phyloP scores from a whole-genome alignment of 2,329 filamentous ascomycete species.

The Rhynchosporium agropyri region DNA sequence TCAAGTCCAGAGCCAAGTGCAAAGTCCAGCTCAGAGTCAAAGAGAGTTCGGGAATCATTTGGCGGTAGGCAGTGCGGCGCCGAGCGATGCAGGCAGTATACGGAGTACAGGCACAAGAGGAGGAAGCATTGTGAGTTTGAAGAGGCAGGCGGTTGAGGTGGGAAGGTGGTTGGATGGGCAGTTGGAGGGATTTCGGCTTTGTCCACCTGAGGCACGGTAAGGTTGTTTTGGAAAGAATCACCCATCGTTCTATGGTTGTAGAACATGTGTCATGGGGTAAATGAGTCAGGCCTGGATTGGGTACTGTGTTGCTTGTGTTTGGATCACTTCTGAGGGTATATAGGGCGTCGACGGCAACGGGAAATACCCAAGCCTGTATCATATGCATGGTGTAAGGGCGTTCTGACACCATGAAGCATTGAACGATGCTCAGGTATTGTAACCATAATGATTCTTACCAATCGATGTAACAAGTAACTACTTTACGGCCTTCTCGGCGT shows the following conservation, averaged over 20 bases:
- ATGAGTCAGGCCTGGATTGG: background rate
- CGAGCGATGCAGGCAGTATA: slow-evolving; percentile 39
- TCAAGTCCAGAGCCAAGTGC: too few relatives aligned
- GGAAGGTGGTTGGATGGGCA: slow-evolving; percentile 63
- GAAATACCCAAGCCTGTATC: slow-evolving; percentile 6
- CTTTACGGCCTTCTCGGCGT: background rate
- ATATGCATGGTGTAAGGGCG: slow-evolving; percentile 19
- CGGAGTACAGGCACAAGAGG: slow-evolving; percentile 43
- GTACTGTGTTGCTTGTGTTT: background rate
- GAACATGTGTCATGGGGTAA: background rate
- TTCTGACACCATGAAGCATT: slow-evolving; percentile 18
- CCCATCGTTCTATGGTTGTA: background rate
- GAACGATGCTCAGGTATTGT: slow-evolving; percentile 4
- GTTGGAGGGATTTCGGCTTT: slow-evolving; percentile 48
- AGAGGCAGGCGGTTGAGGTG: slow-evolving; percentile 61
- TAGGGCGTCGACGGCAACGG: background rate
- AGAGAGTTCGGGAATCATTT: slow-evolving; percentile 13
- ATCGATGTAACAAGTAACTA: background rate
- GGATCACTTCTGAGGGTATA: background rate
- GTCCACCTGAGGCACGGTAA: slow-evolving; percentile 34
- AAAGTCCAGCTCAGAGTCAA: background rate
- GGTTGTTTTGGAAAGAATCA: background rate
- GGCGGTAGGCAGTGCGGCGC: slow-evolving; percentile 40
- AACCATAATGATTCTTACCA: background rate
- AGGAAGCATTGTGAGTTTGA: slow-evolving; percentile 53